Base-by-base conservation (phyloP, 176 grass and related monocot species). In the Ampelocalamus luodianensis region DNA sequence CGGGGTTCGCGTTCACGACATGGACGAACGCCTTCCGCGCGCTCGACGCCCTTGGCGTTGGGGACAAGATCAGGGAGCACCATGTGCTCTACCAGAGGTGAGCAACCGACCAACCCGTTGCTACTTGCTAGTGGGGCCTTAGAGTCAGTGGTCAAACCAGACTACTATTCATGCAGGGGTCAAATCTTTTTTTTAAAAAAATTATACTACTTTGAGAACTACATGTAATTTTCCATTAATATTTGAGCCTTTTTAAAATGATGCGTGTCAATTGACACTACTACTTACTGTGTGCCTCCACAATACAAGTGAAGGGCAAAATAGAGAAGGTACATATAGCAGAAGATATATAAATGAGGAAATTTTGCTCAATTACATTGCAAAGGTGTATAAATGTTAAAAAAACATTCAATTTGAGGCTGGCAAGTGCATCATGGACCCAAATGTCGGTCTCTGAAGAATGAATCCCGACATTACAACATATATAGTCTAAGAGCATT, bases 1-100 rank as follows among this genome's bases (percentile, higher is more conserved):
- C 90, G 6, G 91, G 95, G 59, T 95, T 85, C 53, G 92, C 87
- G 0, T 71, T 98, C 65, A 86, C 53, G 9, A 85, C 75, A 20
- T 95, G 95, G 93, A 90, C 89, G 9, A 95, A 98, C 68, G 91
- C 87, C 34, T 98, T 94, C 92, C 69, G 82, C 40, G 95, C 93
- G 49, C 84, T 98, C 32, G 95, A 95, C 5, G 87, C 82, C 9
- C 91, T 98, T 5, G 89, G 93, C 6, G 85, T 95, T 1, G 95
- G 95, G 5, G 84, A 95, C 72, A 85, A 90, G 68, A 89, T 98
- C 63, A 90, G 95, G 63, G 65, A 85, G 74, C 89, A 90, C 63
- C 95, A 98, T 50, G 1, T 88, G 44, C 89, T 81, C 24, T 82
- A 86, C 71, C 71, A 90, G 20, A 81, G 88, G 88, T 90, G 36